Conservation (phyloP, 176 grass and related monocot genomes). For the Lolium perenne region DNA sequence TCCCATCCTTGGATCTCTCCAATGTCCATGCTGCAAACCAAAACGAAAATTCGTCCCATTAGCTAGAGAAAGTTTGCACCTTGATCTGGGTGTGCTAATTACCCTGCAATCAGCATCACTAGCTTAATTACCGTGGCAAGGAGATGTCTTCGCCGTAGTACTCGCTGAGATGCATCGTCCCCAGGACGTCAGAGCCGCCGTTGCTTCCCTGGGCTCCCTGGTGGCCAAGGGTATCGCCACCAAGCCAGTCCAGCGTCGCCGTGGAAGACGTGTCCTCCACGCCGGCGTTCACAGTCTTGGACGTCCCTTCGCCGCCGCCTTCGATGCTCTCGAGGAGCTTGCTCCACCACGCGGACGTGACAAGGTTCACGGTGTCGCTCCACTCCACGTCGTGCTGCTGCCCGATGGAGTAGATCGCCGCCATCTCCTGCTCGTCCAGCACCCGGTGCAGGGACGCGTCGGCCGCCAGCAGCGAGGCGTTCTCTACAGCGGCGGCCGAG, state of each 20-base stretch:
- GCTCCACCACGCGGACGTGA: conserved; percentile 92
- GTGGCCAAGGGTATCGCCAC: conserved; percentile 11
- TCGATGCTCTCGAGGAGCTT: conserved; percentile 76
- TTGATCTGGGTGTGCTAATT: background rate
- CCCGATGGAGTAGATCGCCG: conserved; percentile 69
- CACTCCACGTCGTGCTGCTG: conserved; percentile 90
- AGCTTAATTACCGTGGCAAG: conserved; percentile 61
- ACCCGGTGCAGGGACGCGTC: conserved; percentile 59
- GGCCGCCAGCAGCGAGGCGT: conserved; percentile 27
- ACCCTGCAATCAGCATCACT: no score
- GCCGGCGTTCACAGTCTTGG: background rate
- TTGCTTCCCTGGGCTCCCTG: conserved; percentile 9
- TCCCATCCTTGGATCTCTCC: conserved; percentile 88
- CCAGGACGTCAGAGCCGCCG: conserved; percentile 29
- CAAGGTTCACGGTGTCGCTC: conserved; percentile 83
- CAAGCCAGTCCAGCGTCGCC: conserved; percentile 10
- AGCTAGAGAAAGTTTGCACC: background rate
- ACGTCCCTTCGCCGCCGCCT: conserved; percentile 29
- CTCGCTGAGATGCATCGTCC: conserved; percentile 40
- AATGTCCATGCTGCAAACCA: conserved; percentile 51
- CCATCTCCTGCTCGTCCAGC: conserved; percentile 87
- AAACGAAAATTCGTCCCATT: conserved; percentile 2
- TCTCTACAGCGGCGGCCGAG: conserved; percentile 22
- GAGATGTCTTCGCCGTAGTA: conserved; percentile 50
- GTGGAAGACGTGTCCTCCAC: background rate